Percentiles rank a stretch among this genome's conserved stretches.
Evolutionary conservation across 192 early-diverging fungal genomes (phyloP).

Genomic region (Coemansia asiatica): DNA sequence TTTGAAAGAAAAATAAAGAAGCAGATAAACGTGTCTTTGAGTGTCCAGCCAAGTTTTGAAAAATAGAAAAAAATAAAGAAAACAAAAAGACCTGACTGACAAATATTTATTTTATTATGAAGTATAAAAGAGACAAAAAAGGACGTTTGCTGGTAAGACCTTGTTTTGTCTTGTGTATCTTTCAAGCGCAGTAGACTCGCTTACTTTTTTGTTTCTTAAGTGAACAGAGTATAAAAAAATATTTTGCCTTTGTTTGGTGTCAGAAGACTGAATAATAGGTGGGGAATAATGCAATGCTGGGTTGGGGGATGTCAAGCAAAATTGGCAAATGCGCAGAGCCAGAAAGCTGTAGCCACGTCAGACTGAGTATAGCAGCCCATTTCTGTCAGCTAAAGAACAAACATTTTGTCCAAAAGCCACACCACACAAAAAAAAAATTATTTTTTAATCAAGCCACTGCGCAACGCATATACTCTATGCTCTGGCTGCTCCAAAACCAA

Average conservation of each 20-base stretch:
- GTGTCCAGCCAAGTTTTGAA: neutral
- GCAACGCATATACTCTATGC: neutral
- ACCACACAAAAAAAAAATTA: neutral
- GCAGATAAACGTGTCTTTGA: neutral
- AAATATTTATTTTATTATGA: neutral
- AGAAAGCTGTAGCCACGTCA: constrained; percentile 3
- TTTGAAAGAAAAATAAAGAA: neutral
- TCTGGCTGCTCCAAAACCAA: too few relatives aligned
- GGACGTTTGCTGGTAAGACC: neutral
- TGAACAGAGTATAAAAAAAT: constrained; percentile 2
- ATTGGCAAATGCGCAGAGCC: neutral
- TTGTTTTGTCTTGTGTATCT: neutral
- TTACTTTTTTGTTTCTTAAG: neutral
- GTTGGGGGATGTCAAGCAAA: neutral
- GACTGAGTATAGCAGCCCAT: too few relatives aligned
- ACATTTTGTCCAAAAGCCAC: neutral
- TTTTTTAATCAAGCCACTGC: neutral
- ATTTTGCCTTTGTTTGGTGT: neutral
- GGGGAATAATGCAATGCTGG: neutral
- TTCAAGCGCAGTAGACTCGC: neutral
- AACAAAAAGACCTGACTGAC: neutral
- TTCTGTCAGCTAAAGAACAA: neutral
- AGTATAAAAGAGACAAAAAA: neutral
- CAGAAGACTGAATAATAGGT: neutral
- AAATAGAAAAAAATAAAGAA: neutral